These are phyloP conservation scores for Elaeis oleifera DNA, from an alignment of 202 grass and related monocot species.

Conservation along the genomic window DNA sequence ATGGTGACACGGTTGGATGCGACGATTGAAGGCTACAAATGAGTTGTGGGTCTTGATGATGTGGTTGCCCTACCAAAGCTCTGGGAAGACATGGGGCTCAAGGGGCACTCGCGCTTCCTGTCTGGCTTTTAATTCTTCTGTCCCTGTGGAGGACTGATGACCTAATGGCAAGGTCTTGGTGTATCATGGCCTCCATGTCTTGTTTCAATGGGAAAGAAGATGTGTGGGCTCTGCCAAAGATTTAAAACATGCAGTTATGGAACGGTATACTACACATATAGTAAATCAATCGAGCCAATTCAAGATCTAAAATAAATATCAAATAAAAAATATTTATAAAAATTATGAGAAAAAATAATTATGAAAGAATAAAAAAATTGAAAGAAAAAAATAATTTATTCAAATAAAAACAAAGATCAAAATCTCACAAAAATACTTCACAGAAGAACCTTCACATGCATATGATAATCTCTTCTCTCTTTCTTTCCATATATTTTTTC, in stretches of 20 bases:
- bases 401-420: no score
- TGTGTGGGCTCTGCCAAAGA: constrained; percentile 10
- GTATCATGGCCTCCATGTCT: constrained; percentile 24
- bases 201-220: constrained; percentile 24
- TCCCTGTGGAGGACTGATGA: constrained; percentile 19
- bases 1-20: constrained; percentile 8
- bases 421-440: no score
- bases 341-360: no score
- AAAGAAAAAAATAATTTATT: no score
- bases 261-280: no score
- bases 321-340: no score
- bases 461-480: no score
- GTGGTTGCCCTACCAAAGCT: constrained; percentile 19
- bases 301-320: no score
- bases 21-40: constrained; percentile 28
- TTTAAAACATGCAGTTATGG: constrained; percentile 1
- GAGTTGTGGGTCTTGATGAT: constrained; percentile 26
- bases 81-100: constrained; percentile 9
- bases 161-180: constrained; percentile 18
- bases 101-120: constrained; percentile 6
- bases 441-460: no score
- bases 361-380: no score
- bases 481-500: no score
- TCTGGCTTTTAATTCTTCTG: constrained; percentile 19
- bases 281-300: no score